Percentiles rank a stretch among this genome's conserved stretches.
Evolutionary conservation across 2,329 filamentous ascomycete genomes (phyloP).

Genomic region (Neocatenulostroma microsporum): DNA sequence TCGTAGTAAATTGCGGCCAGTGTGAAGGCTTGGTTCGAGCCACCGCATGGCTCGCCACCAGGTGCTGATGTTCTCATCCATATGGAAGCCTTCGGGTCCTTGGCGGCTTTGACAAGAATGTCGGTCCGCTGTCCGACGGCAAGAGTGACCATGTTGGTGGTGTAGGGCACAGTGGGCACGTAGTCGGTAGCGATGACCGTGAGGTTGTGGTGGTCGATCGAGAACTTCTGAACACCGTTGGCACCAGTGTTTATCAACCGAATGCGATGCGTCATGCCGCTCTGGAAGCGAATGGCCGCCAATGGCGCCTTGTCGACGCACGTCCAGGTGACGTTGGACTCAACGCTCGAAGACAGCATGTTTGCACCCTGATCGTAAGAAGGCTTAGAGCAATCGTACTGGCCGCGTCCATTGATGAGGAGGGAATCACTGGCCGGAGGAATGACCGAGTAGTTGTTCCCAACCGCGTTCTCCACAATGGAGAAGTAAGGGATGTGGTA

Average conservation of each 20-base stretch:
- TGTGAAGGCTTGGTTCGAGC: conserved; percentile 31
- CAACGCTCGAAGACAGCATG: conserved; percentile 15
- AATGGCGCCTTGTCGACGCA: conserved; percentile 24
- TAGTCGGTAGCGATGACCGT: conserved; percentile 38
- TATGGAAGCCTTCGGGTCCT: conserved; percentile 22
- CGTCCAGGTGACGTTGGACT: conserved; percentile 18
- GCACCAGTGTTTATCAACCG: conserved; percentile 38
- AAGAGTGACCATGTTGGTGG: conserved; percentile 41
- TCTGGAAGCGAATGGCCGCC: conserved; percentile 29
- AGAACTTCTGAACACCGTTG: conserved; percentile 37
- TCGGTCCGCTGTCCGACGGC: conserved; percentile 50
- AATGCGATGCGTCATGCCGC: conserved; percentile 35
- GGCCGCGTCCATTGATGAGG: conserved; percentile 26
- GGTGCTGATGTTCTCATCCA: conserved; percentile 31
- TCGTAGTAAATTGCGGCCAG: conserved; percentile 61
- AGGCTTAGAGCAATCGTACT: conserved; percentile 21
- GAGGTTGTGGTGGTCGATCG: conserved; percentile 42
- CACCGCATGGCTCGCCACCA: conserved; percentile 19
- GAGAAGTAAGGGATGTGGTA: conserved; percentile 30
- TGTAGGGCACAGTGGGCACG: conserved; percentile 36
- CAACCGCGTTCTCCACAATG: conserved; percentile 26
- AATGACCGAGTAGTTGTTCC: conserved; percentile 13
- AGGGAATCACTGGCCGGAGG: conserved; percentile 28
- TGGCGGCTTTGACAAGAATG: conserved; percentile 35
- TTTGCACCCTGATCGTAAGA: conserved; percentile 14